Conservation (phyloP, 306 rosid genomes). For the Gastrolobium villosum region DNA sequence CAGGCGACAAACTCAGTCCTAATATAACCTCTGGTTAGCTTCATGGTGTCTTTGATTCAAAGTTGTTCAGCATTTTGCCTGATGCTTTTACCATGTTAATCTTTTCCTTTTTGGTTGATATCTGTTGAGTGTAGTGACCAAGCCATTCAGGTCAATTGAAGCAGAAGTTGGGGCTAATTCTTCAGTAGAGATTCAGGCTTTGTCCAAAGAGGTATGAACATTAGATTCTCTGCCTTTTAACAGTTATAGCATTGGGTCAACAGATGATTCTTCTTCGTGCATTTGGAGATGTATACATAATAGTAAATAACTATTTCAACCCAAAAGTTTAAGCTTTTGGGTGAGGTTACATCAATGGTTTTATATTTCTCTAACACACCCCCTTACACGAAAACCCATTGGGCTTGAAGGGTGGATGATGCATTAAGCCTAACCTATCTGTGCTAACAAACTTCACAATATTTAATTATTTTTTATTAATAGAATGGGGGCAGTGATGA, state of each 20-base stretch:
- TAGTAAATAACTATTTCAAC: too few species aligned
- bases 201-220: slow-evolving; percentile 75
- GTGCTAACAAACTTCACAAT: too few species aligned
- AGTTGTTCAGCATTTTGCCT: slow-evolving; percentile 39
- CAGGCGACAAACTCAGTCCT: slow-evolving; percentile 46
- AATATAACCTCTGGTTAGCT: slow-evolving; percentile 54
- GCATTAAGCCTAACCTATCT: too few species aligned
- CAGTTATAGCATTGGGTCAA: slow-evolving; percentile 1
- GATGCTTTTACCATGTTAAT: slow-evolving; percentile 20
- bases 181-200: slow-evolving; percentile 68
- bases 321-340: too few species aligned
- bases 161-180: slow-evolving; percentile 55
- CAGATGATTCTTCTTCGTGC: background rate
- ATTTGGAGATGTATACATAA: slow-evolving; percentile 3
- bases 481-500: too few species aligned
- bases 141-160: slow-evolving; percentile 64
- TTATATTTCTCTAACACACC: too few species aligned
- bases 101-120: slow-evolving; percentile 37
- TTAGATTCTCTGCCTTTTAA: slow-evolving; percentile 30
- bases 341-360: too few species aligned
- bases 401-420: too few species aligned
- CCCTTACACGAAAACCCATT: too few species aligned
- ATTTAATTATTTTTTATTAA: too few species aligned
- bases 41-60: slow-evolving; percentile 3
- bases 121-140: slow-evolving; percentile 58